Percentiles rank a stretch among this genome's conserved stretches.
phyloP scores from a whole-genome alignment of 2,329 filamentous ascomycete genomes.

The Tolypocladium endophyticum region DNA sequence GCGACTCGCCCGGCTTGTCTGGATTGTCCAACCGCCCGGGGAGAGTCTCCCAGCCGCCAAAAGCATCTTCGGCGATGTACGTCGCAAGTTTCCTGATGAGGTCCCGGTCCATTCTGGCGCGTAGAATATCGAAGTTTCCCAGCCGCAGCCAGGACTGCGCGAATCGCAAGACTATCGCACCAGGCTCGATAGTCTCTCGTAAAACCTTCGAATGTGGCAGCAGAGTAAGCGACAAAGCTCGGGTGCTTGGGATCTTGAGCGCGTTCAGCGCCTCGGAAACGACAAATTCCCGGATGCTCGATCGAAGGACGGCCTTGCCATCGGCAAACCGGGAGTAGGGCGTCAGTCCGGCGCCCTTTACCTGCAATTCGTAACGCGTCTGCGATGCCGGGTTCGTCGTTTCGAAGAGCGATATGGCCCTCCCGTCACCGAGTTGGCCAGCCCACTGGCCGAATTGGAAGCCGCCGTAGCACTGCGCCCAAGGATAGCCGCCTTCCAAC shows the following conservation, averaged over 20 bases:
- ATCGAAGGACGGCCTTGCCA: conserved; percentile 84
- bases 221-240: conserved; percentile 73
- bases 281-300: conserved; percentile 87
- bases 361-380: conserved; percentile 77
- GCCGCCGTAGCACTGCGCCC: conserved; percentile 97
- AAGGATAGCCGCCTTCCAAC: conserved; percentile 71
- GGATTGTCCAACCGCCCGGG: conserved; percentile 49
- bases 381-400: conserved; percentile 62
- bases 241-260: conserved; percentile 73
- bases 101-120: conserved; percentile 67
- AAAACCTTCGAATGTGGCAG: conserved; percentile 62
- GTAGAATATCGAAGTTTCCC: conserved; percentile 91
- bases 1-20: conserved; percentile 32
- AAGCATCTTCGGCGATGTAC: conserved; percentile 81
- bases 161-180: conserved; percentile 85
- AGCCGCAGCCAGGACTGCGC: conserved; percentile 86
- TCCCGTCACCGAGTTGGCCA: conserved; percentile 86
- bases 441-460: conserved; percentile 80
- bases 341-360: conserved; percentile 88
- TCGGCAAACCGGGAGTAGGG: conserved; percentile 96
- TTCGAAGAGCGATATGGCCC: conserved; percentile 92
- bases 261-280: conserved; percentile 85
- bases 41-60: conserved; percentile 77
- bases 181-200: conserved; percentile 75
- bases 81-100: conserved; percentile 65